Percentiles rank a stretch among this genome's conserved stretches.
These are phyloP conservation scores for Macrolepiota fuliginosa DNA, from an alignment of 768 basidiomycete species.

Conservation along the genomic window DNA sequence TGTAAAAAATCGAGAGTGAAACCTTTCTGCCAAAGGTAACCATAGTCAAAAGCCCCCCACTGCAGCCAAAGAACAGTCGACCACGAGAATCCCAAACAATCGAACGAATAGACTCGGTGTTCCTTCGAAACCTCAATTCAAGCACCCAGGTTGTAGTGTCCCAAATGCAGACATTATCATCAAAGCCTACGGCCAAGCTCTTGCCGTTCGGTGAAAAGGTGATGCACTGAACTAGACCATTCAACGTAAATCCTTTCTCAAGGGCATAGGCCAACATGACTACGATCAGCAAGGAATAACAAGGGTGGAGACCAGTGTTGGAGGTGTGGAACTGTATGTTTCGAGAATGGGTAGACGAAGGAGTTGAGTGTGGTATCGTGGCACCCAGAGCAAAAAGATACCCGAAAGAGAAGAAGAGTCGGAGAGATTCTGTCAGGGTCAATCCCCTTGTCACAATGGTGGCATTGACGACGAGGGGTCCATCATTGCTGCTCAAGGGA, in stretches of 20 bases:
- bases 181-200: neutral
- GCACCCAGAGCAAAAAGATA: too few relatives aligned
- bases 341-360: too few relatives aligned
- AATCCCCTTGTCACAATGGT: too few relatives aligned
- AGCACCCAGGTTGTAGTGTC: neutral
- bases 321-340: too few relatives aligned
- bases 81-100: neutral
- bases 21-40: neutral
- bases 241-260: neutral
- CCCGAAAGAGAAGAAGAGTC: too few relatives aligned
- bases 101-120: neutral
- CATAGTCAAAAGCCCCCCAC: neutral
- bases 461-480: too few relatives aligned
- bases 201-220: neutral
- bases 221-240: neutral
- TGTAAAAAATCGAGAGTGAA: neutral
- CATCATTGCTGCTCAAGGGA: too few relatives aligned
- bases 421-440: too few relatives aligned
- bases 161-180: neutral
- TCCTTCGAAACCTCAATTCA: neutral
- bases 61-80: neutral
- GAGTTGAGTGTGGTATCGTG: too few relatives aligned
- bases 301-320: too few relatives aligned
- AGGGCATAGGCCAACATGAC: neutral
- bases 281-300: too few relatives aligned